phyloP scores from a whole-genome alignment of 768 basidiomycete species.

The Tricholoma sp. region DNA sequence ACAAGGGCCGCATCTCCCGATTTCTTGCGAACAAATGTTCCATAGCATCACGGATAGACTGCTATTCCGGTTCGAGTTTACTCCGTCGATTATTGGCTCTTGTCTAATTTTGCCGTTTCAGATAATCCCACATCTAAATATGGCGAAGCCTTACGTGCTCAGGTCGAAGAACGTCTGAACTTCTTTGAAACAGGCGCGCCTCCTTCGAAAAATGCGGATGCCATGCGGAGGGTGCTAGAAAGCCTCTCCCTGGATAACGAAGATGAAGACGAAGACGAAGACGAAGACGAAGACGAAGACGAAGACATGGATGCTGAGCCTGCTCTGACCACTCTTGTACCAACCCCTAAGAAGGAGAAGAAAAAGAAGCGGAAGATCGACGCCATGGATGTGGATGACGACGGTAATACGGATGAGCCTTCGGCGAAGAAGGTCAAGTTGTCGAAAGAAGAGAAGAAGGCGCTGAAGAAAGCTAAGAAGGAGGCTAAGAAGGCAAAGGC shows the following conservation, averaged over 20 bases:
- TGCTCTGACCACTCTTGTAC: constrained; percentile 54
- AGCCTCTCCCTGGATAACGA: constrained; percentile 62
- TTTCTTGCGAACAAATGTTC: constrained; percentile 99
- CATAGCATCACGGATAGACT: constrained; percentile 95
- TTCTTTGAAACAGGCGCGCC: constrained; percentile 93
- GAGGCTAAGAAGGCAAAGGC: constrained; percentile 43
- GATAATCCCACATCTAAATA: constrained; percentile 88
- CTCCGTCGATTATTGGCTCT: neutral
- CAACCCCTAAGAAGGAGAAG: constrained; percentile 55
- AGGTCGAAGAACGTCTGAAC: constrained; percentile 91
- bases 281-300: constrained; percentile 33
- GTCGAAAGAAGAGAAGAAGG: constrained; percentile 85
- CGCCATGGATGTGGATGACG: constrained; percentile 58
- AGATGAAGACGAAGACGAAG: too few relatives aligned
- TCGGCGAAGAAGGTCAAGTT: constrained; percentile 69
- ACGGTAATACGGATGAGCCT: constrained; percentile 37
- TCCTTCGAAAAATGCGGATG: constrained; percentile 87
- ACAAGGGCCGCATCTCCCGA: constrained; percentile 97
- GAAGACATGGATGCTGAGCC: constrained; percentile 44
- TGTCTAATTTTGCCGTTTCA: constrained; percentile 20
- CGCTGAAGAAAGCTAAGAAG: constrained; percentile 74
- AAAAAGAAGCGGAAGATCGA: constrained; percentile 67
- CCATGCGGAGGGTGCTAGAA: constrained; percentile 86
- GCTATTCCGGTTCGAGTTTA: constrained; percentile 65
- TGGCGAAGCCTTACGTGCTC: constrained; percentile 87